phyloP scores from a whole-genome alignment of 2,329 filamentous ascomycete genomes.

The Phialophora chinensis region DNA sequence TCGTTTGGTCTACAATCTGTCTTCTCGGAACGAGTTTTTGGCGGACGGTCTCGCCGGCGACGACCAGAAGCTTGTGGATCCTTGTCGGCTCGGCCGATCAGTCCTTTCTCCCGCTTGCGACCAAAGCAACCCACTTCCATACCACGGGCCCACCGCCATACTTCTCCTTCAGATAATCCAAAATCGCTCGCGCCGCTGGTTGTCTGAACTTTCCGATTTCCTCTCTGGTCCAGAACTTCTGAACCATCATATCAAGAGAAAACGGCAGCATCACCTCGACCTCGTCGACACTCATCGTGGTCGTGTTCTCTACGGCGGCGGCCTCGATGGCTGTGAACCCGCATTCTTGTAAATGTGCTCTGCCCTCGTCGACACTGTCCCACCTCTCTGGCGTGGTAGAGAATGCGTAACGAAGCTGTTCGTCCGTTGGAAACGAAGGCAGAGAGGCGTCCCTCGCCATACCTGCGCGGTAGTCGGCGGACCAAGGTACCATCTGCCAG shows the following conservation, averaged over 20 bases:
- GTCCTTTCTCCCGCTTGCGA: constrained; percentile 19
- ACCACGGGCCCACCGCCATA: constrained; percentile 7
- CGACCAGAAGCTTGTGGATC: too few species aligned
- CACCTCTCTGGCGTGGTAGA: constrained; percentile 15
- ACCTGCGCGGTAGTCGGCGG: constrained; percentile 17
- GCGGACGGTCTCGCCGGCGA: too few species aligned
- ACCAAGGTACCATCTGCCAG: constrained; percentile 21
- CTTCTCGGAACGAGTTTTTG: too few species aligned
- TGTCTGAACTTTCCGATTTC: neutral
- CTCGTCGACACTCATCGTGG: constrained; percentile 12
- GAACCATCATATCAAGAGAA: constrained; percentile 16
- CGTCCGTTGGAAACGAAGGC: constrained; percentile 12
- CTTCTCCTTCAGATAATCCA: constrained; percentile 17
- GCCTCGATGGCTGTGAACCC: constrained; percentile 18
- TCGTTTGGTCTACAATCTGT: too few species aligned
- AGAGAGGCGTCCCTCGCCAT: constrained; percentile 13
- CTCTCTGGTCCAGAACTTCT: constrained; percentile 24
- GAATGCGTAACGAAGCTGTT: constrained; percentile 9
- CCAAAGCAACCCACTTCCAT: constrained; percentile 22
- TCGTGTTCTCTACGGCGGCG: constrained; percentile 4
- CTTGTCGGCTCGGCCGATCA: neutral
- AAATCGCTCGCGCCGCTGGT: constrained; percentile 1
- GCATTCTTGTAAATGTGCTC: constrained; percentile 5
- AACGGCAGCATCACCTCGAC: constrained; percentile 17
- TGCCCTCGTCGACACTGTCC: constrained; percentile 17